Evolutionary conservation across 345 rosid genomes (phyloP).

Genomic region (Gossypium raimondii): DNA sequence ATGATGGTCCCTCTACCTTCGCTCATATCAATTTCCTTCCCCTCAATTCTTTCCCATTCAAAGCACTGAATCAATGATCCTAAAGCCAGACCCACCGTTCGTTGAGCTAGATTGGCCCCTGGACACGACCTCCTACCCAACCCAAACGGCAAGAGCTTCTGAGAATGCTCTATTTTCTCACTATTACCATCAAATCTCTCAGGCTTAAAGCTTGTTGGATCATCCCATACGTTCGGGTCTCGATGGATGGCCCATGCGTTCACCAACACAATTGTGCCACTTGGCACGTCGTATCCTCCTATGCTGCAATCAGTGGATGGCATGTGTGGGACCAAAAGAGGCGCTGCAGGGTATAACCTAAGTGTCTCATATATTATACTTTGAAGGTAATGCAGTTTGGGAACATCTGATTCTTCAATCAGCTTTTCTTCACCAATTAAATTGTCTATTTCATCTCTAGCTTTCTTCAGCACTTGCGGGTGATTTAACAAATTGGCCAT

Average conservation of each 20-base stretch:
- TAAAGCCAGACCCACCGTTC: slow-evolving; percentile 3
- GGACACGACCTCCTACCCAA: slow-evolving; percentile 19
- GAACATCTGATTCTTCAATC: slow-evolving; percentile 10
- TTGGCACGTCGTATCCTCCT: slow-evolving; percentile 16
- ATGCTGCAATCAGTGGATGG: slow-evolving; percentile 9
- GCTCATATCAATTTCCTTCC: slow-evolving; percentile 1
- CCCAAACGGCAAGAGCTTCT: slow-evolving; percentile 11
- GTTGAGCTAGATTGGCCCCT: background rate
- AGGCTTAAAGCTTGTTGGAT: slow-evolving; percentile 13
- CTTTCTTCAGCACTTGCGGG: background rate
- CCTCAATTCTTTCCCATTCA: slow-evolving; percentile 13
- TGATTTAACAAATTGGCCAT: slow-evolving; percentile 16
- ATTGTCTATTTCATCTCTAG: slow-evolving; percentile 1
- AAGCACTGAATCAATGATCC: slow-evolving; percentile 19
- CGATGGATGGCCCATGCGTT: slow-evolving; percentile 17
- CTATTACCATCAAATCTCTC: slow-evolving; percentile 1
- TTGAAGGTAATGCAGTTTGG: slow-evolving; percentile 14
- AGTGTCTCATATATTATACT: slow-evolving; percentile 6
- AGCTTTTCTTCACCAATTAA: slow-evolving; percentile 7
- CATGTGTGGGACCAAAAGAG: slow-evolving; percentile 6
- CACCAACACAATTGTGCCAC: slow-evolving; percentile 3
- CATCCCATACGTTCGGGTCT: slow-evolving; percentile 11
- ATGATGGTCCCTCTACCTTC: slow-evolving; percentile 11
- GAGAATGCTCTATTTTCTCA: background rate
- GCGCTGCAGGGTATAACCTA: slow-evolving; percentile 10